Evolutionary conservation across 1,139 yeast genomes (phyloP), one percentile per base, ranked within the genome.

Genomic region (Saccharomyces hybrid): DNA sequence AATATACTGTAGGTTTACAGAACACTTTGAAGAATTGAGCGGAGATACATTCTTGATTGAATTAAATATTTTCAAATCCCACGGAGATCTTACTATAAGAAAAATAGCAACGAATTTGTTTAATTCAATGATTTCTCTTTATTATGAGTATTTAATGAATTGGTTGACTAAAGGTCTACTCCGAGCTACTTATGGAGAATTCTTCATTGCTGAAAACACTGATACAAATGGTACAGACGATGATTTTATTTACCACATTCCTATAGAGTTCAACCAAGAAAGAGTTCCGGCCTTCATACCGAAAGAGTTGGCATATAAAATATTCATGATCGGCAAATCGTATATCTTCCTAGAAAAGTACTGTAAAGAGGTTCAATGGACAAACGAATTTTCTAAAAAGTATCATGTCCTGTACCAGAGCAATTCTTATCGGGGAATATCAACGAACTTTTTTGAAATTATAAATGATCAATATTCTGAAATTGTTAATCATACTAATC

Each of bases 251-350:
- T 27, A 49, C 16, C 52, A 55, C 5, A 54, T 56, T n/a, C 63
- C 67, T 2, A 54, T 63, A 14, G 55, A 50, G 7, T 56, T 75
- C 4, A 69, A 67, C 9, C 50, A 60, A 32, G 70, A 70, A 0
- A 79, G 76, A 59, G 75, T 86, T 1, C 97, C 97, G 0, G 66
- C 70, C 7, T 88, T 86, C 63, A 72, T 86, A 54, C 67, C 78
- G 0, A 62, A 66, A 5, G 71, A 72, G 14, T 70, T 79, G 1
- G 83, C 88, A 1, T 67, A 73, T 27, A 78, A 80, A 59, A 79
- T 87, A 8, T 86, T 78, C 61, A 88, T 88, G 56, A 83, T 87
- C 27, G 99, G 99, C 0, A 84, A 86, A 60, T 81, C 88, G 14
- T 73, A 86, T n/a, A 78, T 82, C 44, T 91, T 86, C 65, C 71